Base-by-base conservation (phyloP, 441 rosid species). In the Gossypium lobatum region DNA sequence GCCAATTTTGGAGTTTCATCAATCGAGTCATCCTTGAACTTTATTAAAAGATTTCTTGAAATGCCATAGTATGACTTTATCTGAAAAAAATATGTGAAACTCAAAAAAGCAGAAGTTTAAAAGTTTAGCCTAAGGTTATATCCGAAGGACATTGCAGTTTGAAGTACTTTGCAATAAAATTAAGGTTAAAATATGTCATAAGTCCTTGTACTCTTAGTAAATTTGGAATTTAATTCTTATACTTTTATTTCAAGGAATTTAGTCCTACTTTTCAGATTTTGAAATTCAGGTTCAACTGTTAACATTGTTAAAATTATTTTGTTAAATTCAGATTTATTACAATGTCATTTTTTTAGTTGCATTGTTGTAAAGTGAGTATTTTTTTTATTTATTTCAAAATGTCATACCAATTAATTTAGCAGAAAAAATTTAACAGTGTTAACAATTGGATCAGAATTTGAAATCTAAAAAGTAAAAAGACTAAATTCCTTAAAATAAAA, bases 1-100 rank as follows among this genome's bases (percentile, higher is more conserved):
- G 99, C 99, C 71, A 95, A 83, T 8, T 84, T 79, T 72, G 97
- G 68, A 45, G 99, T 95, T 81, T 92, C 98, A 81, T 95, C 98
- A 52, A 95, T 93, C 25, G 84, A 34, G 74, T 95, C 99, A 13
- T 95, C 98, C 83, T 88, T 84, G 77, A 95, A 95, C 84, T 87
- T 91, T 80, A 95, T 77, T 76, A 95, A 85, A 77, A 93, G 93
- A 73, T 95, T 95, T 81, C 95, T 91, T 0, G 99, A 95, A 72
- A 95, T 77, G 26, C 99, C 99, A 3, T 91, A 93, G 81, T 93
- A 95, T 45, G 98, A 89, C 82, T 82, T 91, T 77, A 95, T 81
- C 99, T 95, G 95, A 55, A 80, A 73, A 50, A 72, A 25, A 62
- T 39, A 52, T 17, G 46, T 75, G 77, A 62, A 63, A 72, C 4